Evolutionary conservation across 2,329 filamentous ascomycete species (phyloP).

Genomic region (Fonsecaea erecta): DNA sequence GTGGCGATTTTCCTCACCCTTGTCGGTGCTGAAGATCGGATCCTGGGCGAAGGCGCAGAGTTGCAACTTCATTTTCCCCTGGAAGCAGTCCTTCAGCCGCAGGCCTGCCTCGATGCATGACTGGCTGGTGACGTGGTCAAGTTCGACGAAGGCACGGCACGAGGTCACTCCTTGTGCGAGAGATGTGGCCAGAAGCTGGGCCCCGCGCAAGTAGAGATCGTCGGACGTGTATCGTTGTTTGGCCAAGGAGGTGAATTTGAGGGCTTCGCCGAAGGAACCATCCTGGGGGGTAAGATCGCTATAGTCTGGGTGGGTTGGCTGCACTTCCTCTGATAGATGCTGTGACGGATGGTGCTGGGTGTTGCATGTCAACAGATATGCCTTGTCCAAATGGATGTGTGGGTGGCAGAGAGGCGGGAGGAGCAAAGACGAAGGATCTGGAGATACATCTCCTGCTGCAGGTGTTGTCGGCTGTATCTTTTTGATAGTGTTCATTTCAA

Average conservation of each 20-base stretch:
- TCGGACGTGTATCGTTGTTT: constrained; percentile 66
- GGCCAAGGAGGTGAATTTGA: constrained; percentile 62
- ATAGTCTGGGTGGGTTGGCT: constrained; percentile 47
- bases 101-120: constrained; percentile 64
- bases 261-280: constrained; percentile 70
- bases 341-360: constrained; percentile 22
- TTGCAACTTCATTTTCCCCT: constrained; percentile 62
- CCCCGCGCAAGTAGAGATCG: constrained; percentile 68
- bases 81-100: constrained; percentile 60
- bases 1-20: constrained; percentile 56
- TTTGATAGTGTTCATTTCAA: constrained; percentile 27
- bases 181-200: constrained; percentile 69
- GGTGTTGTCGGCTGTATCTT: constrained; percentile 27
- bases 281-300: constrained; percentile 62
- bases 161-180: constrained; percentile 68
- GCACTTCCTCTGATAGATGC: constrained; percentile 1
- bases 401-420: constrained; percentile 70
- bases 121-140: constrained; percentile 65
- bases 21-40: constrained; percentile 64
- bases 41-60: constrained; percentile 74
- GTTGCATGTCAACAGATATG: constrained; percentile 45
- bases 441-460: background rate
- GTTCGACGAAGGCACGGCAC: constrained; percentile 73
- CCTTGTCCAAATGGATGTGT: constrained; percentile 71
- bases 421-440: constrained; percentile 38